Base-by-base conservation (phyloP, 345 rosid species). In the Pugionium cornutum region DNA sequence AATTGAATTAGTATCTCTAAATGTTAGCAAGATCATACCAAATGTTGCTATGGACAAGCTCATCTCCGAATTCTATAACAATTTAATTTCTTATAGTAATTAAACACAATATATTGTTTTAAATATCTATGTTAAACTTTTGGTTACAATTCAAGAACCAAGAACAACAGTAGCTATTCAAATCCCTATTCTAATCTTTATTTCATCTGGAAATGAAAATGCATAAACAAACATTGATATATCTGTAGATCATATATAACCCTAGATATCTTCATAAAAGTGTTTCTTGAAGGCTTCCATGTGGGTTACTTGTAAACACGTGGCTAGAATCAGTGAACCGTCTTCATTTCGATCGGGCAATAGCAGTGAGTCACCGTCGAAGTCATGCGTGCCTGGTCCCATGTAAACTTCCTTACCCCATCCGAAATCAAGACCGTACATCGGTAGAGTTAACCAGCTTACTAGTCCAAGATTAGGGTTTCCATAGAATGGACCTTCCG, bases 391-490 rank as follows among this genome's bases (percentile, higher is more conserved):
- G 27, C 85, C 85, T 1, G 82, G 86, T 9, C 83, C 86, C 73
- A 78, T 79, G 58, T 80, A 79, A 7, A 82, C 42, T 46, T 82
- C 86, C 44, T 68, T 73, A 5, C 91, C 91, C 88, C 86, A 86
- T 33, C 91, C 86, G 31, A 83, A 86, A 69, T 86, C 88, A 37
- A 79, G 64, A 2, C 82, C 85, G 28, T 73, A 66, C 4, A 83
- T 78, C 1, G 91, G 86, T n/a, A 86, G 27, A 6, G 80, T 75
- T 63, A 82, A 43, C 91, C 88, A 86, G 47, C 91, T 86, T 27
- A 80, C 84, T 11, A 83, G 76, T 49, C 80, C 84, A 4, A 86
- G 74, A 55, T 86, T 86, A 44, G 91, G 91, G 68, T 80, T 86
- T 34, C 91, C 91, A 26, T 73, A 80, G 29, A 82, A 86, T 1